Evolutionary conservation across 108 stramenopile species (phyloP).

Genomic region (Aurantiochytrium sp.): DNA sequence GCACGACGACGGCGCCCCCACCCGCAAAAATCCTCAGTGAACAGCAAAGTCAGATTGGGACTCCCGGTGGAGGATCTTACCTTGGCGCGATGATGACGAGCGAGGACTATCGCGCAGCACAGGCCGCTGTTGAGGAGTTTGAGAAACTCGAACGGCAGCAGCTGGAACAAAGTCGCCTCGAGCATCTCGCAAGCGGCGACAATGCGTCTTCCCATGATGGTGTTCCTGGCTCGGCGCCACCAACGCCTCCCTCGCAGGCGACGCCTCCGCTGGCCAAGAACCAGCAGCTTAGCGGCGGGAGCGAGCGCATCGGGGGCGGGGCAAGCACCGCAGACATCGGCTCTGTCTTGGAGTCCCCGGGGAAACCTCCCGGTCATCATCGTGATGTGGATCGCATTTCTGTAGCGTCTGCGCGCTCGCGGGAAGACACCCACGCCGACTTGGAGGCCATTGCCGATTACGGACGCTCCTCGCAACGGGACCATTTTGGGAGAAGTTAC

Average conservation of each 20-base stretch:
- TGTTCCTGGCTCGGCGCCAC: too few relatives aligned
- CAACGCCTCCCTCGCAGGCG: too few relatives aligned
- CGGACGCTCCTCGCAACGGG: background rate
- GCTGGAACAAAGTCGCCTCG: background rate
- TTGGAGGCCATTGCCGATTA: background rate
- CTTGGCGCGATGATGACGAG: background rate
- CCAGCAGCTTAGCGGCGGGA: too few relatives aligned
- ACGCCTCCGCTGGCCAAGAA: too few relatives aligned
- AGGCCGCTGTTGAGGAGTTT: background rate
- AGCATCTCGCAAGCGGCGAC: background rate
- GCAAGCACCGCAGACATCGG: background rate
- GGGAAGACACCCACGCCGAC: background rate
- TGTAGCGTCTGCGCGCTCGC: background rate
- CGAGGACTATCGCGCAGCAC: background rate
- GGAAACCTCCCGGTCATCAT: background rate
- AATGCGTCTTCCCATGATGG: too few relatives aligned
- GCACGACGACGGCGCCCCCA: too few relatives aligned
- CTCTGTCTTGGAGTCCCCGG: background rate
- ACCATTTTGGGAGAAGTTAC: background rate
- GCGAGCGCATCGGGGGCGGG: too few relatives aligned
- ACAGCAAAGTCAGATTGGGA: background rate
- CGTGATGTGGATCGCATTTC: background rate
- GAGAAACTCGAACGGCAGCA: background rate
- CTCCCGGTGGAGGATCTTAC: background rate
- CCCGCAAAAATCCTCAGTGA: background rate